Percentiles rank a stretch among this genome's conserved stretches.
Conservation (phyloP, 768 basidiomycete species). For the Suillus spraguei region DNA sequence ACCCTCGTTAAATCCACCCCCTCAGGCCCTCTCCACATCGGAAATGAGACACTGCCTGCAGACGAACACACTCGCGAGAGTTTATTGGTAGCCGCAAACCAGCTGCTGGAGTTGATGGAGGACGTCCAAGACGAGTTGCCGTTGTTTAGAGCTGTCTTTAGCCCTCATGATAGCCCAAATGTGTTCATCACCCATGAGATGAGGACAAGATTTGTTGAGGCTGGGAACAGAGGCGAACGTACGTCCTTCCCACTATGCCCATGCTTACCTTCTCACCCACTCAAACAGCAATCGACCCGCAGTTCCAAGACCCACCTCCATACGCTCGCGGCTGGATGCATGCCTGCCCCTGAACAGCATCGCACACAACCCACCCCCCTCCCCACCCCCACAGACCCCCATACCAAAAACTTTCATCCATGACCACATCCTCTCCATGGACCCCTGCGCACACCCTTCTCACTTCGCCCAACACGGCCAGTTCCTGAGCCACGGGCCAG, state of each 20-base stretch:
- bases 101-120: constrained; percentile 43
- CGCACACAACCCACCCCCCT: constrained; percentile 29
- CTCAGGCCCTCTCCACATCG: constrained; percentile 15
- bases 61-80: background rate
- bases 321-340: constrained; percentile 37
- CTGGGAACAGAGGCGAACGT: constrained; percentile 21
- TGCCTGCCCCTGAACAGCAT: constrained; percentile 39
- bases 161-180: constrained; percentile 47
- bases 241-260: background rate
- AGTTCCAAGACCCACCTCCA: background rate
- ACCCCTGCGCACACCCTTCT: constrained; percentile 41
- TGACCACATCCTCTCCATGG: constrained; percentile 38
- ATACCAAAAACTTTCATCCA: constrained; percentile 28
- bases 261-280: background rate
- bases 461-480: constrained; percentile 47
- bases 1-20: constrained; percentile 34
- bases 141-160: constrained; percentile 47
- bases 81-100: constrained; percentile 26
- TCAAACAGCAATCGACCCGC: background rate
- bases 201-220: constrained; percentile 33
- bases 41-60: constrained; percentile 19
- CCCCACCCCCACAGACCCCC: constrained; percentile 17
- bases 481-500: constrained; percentile 45
- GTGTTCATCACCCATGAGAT: constrained; percentile 38
- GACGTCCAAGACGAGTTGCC: constrained; percentile 45